A percentile compares a stretch with the other conserved stretches of the same genome.
These are phyloP conservation scores for Podospora comata DNA, from an alignment of 495 filamentous ascomycete genomes.

Conservation along the genomic window DNA sequence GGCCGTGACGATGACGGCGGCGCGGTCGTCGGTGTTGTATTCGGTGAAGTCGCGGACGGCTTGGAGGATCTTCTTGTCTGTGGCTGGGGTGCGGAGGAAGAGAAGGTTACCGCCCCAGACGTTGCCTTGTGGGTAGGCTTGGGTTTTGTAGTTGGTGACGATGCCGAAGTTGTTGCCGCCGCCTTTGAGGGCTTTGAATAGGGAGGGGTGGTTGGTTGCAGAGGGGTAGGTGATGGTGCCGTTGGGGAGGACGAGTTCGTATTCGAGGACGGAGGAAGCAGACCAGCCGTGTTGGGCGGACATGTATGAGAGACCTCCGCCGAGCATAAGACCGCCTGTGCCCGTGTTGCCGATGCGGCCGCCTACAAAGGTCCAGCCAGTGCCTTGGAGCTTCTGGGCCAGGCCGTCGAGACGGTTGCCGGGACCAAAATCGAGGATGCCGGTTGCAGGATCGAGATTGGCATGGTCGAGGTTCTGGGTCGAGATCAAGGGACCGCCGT, in stretches of 20 bases:
- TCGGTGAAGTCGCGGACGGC: slow-evolving; percentile 56
- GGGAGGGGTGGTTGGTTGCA: slow-evolving; percentile 36
- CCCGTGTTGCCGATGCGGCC: slow-evolving; percentile 48
- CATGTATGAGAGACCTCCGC: slow-evolving; percentile 48
- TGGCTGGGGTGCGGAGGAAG: slow-evolving; percentile 41
- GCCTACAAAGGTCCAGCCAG: slow-evolving; percentile 48
- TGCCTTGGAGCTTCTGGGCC: slow-evolving; percentile 44
- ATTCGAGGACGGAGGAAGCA: slow-evolving; percentile 52
- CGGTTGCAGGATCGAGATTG: slow-evolving; percentile 41
- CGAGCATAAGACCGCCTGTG: slow-evolving; percentile 44
- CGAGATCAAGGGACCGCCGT: slow-evolving; percentile 54
- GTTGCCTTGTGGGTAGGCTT: slow-evolving; percentile 45
- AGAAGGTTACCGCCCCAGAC: slow-evolving; percentile 56
- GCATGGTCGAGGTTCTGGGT: slow-evolving; percentile 45
- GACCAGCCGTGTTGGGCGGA: slow-evolving; percentile 58
- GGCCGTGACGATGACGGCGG: slow-evolving; percentile 54
- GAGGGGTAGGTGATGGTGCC: slow-evolving; percentile 51
- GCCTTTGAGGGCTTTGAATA: slow-evolving; percentile 46
- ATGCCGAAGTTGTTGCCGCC: slow-evolving; percentile 52
- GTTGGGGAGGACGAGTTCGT: slow-evolving; percentile 56
- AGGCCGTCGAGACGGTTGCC: slow-evolving; percentile 54
- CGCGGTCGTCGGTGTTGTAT: slow-evolving; percentile 54
- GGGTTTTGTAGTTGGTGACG: slow-evolving; percentile 49
- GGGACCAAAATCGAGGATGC: slow-evolving; percentile 46
- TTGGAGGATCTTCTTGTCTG: slow-evolving; percentile 43